These are phyloP conservation scores for Penicillium macrosclerotiorum DNA, from an alignment of 495 filamentous ascomycete species.

Conservation along the genomic window DNA sequence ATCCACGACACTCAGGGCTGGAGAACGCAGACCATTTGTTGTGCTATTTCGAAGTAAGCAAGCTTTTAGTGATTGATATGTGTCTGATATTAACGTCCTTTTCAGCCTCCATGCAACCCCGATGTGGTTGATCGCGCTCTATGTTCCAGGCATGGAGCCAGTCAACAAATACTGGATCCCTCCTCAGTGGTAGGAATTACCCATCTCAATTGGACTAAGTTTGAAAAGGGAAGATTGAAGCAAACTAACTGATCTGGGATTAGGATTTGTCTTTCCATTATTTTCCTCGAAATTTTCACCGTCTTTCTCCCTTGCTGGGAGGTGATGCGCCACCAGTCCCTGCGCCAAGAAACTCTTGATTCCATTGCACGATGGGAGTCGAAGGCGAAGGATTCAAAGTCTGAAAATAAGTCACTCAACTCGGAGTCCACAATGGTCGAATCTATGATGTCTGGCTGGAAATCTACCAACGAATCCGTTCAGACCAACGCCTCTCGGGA, in stretches of 20 bases:
- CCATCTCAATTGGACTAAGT: not conserved
- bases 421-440: slow-evolving; percentile 31
- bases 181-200: slow-evolving; percentile 53
- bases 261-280: slow-evolving; percentile 55
- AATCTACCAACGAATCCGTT: slow-evolving; percentile 31
- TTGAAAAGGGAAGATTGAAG: too few relatives aligned
- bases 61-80: not conserved
- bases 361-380: slow-evolving; percentile 34
- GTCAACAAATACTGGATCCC: slow-evolving; percentile 55
- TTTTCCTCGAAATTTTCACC: slow-evolving; percentile 52
- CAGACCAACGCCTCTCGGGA: slow-evolving; percentile 25
- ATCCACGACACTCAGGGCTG: slow-evolving; percentile 67
- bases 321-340: slow-evolving; percentile 48
- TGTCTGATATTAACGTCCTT: not conserved
- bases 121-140: slow-evolving; percentile 62
- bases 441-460: slow-evolving; percentile 34
- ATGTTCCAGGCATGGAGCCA: slow-evolving; percentile 53
- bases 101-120: slow-evolving; percentile 58
- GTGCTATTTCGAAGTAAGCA: slow-evolving; percentile 48
- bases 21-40: slow-evolving; percentile 63
- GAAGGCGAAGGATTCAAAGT: slow-evolving; percentile 23
- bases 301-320: slow-evolving; percentile 57
- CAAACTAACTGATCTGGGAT: too few relatives aligned
- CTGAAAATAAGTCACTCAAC: slow-evolving; percentile 28
- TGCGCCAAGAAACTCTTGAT: slow-evolving; percentile 39